phyloP scores from a whole-genome alignment of 2,329 filamentous ascomycete genomes.

The Aspergillus tanneri region DNA sequence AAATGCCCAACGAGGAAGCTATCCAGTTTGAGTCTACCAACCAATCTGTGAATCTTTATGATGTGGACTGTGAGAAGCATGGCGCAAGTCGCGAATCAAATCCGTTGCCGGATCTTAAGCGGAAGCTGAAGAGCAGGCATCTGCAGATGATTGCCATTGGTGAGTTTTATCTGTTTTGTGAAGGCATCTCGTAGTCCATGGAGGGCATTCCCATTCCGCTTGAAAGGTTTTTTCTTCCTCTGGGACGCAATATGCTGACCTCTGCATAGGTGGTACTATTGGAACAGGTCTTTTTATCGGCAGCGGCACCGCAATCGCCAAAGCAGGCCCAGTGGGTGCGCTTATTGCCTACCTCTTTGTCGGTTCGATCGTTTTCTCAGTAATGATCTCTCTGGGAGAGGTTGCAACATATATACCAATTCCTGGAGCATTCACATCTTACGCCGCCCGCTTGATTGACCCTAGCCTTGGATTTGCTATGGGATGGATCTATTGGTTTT shows the following conservation, averaged over 20 bases:
- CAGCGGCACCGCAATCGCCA: constrained; percentile 61
- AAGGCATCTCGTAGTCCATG: not conserved
- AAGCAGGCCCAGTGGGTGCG: constrained; percentile 64
- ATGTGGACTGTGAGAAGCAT: constrained; percentile 41
- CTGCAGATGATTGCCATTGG: constrained; percentile 98
- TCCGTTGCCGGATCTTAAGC: constrained; percentile 63
- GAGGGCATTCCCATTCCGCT: too few species aligned
- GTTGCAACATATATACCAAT: constrained; percentile 78
- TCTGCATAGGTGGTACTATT: constrained; percentile 61
- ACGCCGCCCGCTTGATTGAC: constrained; percentile 72
- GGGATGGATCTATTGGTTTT: constrained; percentile 84
- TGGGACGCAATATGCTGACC: constrained; percentile 28
- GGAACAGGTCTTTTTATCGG: constrained; percentile 73
- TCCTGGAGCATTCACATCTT: constrained; percentile 72
- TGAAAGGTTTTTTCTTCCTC: not conserved
- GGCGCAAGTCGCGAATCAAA: constrained; percentile 53
- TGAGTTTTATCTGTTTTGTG: constrained; percentile 48
- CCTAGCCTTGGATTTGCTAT: constrained; percentile 72
- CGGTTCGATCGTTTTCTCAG: constrained; percentile 69
- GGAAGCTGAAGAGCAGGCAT: constrained; percentile 81
- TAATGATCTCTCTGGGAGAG: constrained; percentile 67
- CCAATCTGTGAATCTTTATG: constrained; percentile 19
- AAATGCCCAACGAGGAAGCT: constrained; percentile 26
- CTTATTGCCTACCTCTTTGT: constrained; percentile 69
- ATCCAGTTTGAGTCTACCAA: constrained; percentile 22